These are phyloP conservation scores for Candida sanyaensis DNA, from an alignment of 1,139 yeast genomes.

Conservation along the genomic window DNA sequence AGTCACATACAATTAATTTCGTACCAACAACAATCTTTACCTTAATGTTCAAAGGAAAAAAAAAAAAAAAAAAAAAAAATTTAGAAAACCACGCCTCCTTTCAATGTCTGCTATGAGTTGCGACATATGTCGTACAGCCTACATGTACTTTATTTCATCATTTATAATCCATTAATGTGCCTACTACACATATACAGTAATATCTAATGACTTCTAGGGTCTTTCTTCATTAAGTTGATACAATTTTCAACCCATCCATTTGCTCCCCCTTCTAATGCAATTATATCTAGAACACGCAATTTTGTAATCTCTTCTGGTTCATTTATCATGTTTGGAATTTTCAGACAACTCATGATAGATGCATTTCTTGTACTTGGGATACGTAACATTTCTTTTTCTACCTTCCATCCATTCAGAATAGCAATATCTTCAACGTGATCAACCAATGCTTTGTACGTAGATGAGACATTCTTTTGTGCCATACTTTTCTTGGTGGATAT, in stretches of 20 bases:
- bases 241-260: slow-evolving; percentile 87
- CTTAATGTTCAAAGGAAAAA: neutral
- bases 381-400: slow-evolving; percentile 82
- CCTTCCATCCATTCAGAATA: slow-evolving; percentile 73
- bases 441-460: slow-evolving; percentile 81
- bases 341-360: slow-evolving; percentile 71
- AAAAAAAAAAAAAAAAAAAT: neutral
- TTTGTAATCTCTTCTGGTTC: slow-evolving; percentile 27
- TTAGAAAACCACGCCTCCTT: neutral
- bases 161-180: neutral
- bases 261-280: slow-evolving; percentile 82
- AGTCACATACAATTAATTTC: too few species aligned
- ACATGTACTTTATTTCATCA: neutral
- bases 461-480: slow-evolving; percentile 20
- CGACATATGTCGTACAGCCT: neutral
- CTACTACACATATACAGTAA: neutral
- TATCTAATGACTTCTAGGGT: slow-evolving; percentile 45
- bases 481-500: slow-evolving; percentile 45
- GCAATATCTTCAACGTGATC: slow-evolving; percentile 81
- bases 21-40: too few species aligned
- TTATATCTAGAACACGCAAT: slow-evolving; percentile 53
- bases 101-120: neutral
- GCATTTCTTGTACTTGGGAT: slow-evolving; percentile 96
- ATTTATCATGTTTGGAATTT: slow-evolving; percentile 20
- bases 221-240: slow-evolving; percentile 60